phyloP scores from a whole-genome alignment of 257 asterid genomes.

The Nicotiana obtusifolia region DNA sequence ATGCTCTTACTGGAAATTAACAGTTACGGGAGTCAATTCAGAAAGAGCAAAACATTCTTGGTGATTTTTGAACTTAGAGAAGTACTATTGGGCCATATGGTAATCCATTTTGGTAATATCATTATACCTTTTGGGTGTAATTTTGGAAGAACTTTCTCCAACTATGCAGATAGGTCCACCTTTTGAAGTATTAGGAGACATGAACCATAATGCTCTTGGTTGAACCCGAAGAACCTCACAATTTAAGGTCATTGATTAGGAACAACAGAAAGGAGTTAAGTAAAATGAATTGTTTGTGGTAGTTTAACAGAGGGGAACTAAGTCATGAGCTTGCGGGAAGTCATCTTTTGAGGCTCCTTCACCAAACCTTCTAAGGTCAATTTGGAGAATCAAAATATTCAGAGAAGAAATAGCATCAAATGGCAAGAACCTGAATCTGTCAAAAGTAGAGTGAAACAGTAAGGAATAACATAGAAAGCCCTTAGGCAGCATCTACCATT shows the following conservation, averaged over 20 bases:
- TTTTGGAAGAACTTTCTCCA: not conserved
- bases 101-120: not conserved
- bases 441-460: not conserved
- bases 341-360: not conserved
- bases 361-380: too few relatives aligned
- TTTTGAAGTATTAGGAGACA: not conserved
- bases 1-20: too few relatives aligned
- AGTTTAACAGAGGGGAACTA: too few relatives aligned
- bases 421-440: too few relatives aligned
- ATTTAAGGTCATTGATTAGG: not conserved
- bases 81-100: not conserved
- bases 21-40: not conserved
- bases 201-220: not conserved
- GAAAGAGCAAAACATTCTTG: not conserved
- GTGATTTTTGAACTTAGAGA: not conserved
- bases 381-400: not conserved
- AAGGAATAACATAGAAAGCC: not conserved
- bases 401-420: not conserved
- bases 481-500: not conserved
- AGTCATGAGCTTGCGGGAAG: not conserved
- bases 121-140: not conserved
- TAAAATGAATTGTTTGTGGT: not conserved
- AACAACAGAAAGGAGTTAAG: not conserved
- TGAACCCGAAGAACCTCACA: not conserved
- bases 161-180: not conserved